Percentiles rank a stretch among this genome's conserved stretches.
These are phyloP conservation scores for Hypocrella siamensis DNA, from an alignment of 2,329 filamentous ascomycete species.

Conservation along the genomic window DNA sequence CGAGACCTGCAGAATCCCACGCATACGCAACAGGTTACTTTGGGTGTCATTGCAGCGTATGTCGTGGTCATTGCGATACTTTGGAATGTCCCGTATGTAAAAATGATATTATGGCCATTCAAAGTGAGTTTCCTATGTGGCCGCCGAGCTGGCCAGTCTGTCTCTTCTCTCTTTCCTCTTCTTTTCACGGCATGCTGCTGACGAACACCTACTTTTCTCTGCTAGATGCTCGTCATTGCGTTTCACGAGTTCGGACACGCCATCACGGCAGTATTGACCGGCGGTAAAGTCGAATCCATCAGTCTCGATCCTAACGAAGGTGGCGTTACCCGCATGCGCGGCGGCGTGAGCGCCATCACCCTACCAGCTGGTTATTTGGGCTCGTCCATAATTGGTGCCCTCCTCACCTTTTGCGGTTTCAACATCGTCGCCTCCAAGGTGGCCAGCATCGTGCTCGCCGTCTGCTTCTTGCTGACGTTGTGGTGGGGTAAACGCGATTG, in stretches of 20 bases:
- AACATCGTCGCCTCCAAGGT: conserved; percentile 69
- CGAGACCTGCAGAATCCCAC: conserved; percentile 43
- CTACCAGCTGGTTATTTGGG: conserved; percentile 67
- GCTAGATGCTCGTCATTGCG: conserved; percentile 64
- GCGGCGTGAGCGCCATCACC: conserved; percentile 54
- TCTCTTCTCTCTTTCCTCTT: too few relatives aligned
- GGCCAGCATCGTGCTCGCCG: conserved; percentile 56
- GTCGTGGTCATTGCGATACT: conserved; percentile 59
- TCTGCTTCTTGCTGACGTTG: conserved; percentile 61
- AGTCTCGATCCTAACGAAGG: conserved; percentile 64
- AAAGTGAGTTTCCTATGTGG: conserved; percentile 52
- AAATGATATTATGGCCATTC: conserved; percentile 64
- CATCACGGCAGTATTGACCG: conserved; percentile 55
- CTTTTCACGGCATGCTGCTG: not conserved
- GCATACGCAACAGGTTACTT: conserved; percentile 53
- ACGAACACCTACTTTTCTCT: not conserved
- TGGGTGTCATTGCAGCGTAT: conserved; percentile 57
- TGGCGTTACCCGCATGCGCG: conserved; percentile 63
- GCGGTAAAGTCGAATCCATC: conserved; percentile 59
- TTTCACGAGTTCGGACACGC: conserved; percentile 73
- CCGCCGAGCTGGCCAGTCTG: too few relatives aligned
- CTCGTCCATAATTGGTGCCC: conserved; percentile 58
- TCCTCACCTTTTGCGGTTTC: conserved; percentile 68
- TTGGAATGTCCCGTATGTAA: conserved; percentile 68
- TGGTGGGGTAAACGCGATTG: conserved; percentile 73